Evolutionary conservation across 352 stramenopile genomes (phyloP), one percentile per base, ranked within the genome.

Genomic region (Pythium aristosporum): DNA sequence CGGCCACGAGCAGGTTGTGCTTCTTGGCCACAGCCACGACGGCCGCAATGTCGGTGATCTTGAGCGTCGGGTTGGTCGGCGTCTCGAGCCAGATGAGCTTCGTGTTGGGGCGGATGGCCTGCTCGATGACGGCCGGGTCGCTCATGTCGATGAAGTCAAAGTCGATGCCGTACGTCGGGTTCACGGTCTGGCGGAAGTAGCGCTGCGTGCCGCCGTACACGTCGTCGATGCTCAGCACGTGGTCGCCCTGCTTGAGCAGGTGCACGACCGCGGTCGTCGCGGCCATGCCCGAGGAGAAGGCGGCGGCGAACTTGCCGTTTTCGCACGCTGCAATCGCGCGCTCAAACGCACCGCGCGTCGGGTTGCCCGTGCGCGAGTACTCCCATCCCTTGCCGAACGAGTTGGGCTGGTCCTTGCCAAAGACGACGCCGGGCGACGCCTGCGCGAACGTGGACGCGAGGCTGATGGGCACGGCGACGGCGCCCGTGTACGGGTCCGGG

Each of bases 131-230:
- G 13, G 70, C 67, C 8, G 90, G 74, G 68, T 98, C 88, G 50
- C 75, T 85, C 77, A 98, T 95, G 81, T 98, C 91, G 32, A 98
- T 89, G 66, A 98, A 98, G 70, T 88, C 87, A 71, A 98, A 97
- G 54, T 94, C 80, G 57, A 98, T 97, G 68, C 80, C 90, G 64
- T 98, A 93, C 52, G 89, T 94, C 21, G 87, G 79, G 54, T 82
- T 66, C 62, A 97, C 96, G 28, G 94, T 97, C 67, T 97, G 86
- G 43, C 91, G 85, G 68, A 97, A 97, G 68, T 97, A 97, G 52
- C 91, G 91, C 78, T 98, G 96, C 18, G 96, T 98, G 59, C 96
- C 96, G 56, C 94, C 96, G 76, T 98, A 98, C 25, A 97, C 92
- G 75, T 96, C 95, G 69, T 98, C 92, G 52, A 96, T 98, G 74